Evolutionary conservation across 2,329 filamentous ascomycete genomes (phyloP), one percentile per base, ranked within the genome.

Genomic region (Diplodia scrobiculata): DNA sequence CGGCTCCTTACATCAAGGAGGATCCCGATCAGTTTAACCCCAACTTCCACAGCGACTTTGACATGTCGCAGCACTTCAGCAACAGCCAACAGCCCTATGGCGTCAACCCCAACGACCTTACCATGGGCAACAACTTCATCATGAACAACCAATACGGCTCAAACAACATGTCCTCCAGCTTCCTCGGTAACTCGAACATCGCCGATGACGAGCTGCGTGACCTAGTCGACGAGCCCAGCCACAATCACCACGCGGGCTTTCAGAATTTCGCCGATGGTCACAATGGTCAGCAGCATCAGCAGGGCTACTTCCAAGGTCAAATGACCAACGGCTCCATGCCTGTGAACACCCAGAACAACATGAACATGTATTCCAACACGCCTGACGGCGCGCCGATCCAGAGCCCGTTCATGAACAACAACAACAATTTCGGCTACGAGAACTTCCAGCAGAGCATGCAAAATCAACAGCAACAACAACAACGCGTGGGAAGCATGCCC

Each of bases 341-440:
- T 45, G 84, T 87, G 36, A 55, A 47, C 67, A 85, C 89, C 72
- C 51, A 58, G 60, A 62, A 54, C 55, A 88, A 90, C 67, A 87
- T 92, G 74, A 89, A 90, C 73, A 87, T 91, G 68, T 98, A 90
- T 78, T 97, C 94, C 21, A 91, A 91, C 76, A 97, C 93, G 1
- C 93, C 94, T 3, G 94, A 98, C 68, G 92, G 92, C 63, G 90
- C 92, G 63, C 92, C 94, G 5, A 94, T 97, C 68, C 91, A 96
- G 74, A 97, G 92, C 72, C 94, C 94, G 0, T 97, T 92, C 73
- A 85, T 91, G 50, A 86, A 90, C 63, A 82, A 80, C 50, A 86
- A 90, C 63, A 82, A 80, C 71, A 88, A 85, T 73, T 95, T 93
- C 81, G 89, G 88, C 78, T 96, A 92, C 67, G 88, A 90, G 72